Base-by-base conservation (phyloP, 2,329 filamentous ascomycete genomes). In the Botrytis elliptica region DNA sequence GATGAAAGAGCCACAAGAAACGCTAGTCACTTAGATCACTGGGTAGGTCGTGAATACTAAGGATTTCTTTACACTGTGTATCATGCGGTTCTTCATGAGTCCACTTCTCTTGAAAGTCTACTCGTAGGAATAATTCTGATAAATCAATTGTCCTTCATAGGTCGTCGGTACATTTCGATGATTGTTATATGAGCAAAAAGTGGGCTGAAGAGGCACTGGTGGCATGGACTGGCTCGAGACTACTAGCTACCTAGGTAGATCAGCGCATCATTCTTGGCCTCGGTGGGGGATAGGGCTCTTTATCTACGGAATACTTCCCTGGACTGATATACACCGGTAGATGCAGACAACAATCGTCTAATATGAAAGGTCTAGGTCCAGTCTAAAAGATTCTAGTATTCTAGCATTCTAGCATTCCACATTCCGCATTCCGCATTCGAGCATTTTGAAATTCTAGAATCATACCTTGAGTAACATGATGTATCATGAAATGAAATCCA, bases 171-270 rank as follows among this genome's bases (percentile, higher is more conserved):
- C 1, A 57, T 57, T 57, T 33, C n/a, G 16, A 55, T 14, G 49
- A 55, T 55, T 57, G 52, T 57, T 57, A 57, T n/a, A 14, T 57
- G 52, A 33, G 52, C 52, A 57, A 57, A 29, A 57, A 18, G 52
- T 57, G 52, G 52, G 14, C 29, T 57, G n/a, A 57, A 57, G 52
- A 29, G 52, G 10, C 14, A 57, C n/a, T 57, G 52, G 52, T 55
- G 52, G 52, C 52, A 57, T 57, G 52, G n/a, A 57, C 52, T 57
- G 52, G n/a, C 52, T 57, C 52, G 52, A 57, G n/a, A 57, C n/a
- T 57, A 33, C 52, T 29, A 57, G n/a, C n/a, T 33, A 33, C 33
- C 33, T 18, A 18, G 52, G 6, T 57, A 57, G 52, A 57, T 57
- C 52, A 57, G 49, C 49, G 49, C n/a, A 55, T 55, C 12, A 29